phyloP scores from a whole-genome alignment of 1,284 basidiomycete species.

The Boletus sp. region DNA sequence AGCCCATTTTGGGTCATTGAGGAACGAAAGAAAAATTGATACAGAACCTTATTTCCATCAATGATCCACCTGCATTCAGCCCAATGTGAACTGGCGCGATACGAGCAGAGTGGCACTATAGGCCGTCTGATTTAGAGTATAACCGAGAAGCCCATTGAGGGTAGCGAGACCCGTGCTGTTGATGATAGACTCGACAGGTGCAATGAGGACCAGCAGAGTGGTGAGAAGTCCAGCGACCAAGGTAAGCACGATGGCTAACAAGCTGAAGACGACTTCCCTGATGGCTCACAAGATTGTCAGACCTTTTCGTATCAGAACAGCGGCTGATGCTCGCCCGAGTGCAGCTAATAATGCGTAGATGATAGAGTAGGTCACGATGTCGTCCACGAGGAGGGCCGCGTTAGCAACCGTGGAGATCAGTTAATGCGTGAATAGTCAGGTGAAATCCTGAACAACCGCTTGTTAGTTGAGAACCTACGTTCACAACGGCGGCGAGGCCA shows the following conservation, averaged over 20 bases:
- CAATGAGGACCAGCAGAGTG: background rate
- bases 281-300: background rate
- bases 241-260: background rate
- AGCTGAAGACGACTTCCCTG: background rate
- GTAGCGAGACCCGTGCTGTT: background rate
- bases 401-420: background rate
- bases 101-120: background rate
- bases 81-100: background rate
- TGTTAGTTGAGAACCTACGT: background rate
- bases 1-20: background rate
- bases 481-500: background rate
- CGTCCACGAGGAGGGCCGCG: background rate
- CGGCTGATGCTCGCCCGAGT: background rate
- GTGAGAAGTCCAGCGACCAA: background rate
- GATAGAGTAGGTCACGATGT: background rate
- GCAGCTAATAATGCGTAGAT: background rate
- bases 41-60: too few relatives aligned
- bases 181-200: background rate
- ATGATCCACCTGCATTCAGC: background rate
- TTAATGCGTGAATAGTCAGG: background rate
- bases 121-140: background rate
- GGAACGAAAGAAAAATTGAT: background rate
- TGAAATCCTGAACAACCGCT: background rate
- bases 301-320: background rate
- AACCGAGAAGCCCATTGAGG: background rate